Evolutionary conservation across 768 basidiomycete genomes (phyloP).

Genomic region (Albatrellus ellisii): DNA sequence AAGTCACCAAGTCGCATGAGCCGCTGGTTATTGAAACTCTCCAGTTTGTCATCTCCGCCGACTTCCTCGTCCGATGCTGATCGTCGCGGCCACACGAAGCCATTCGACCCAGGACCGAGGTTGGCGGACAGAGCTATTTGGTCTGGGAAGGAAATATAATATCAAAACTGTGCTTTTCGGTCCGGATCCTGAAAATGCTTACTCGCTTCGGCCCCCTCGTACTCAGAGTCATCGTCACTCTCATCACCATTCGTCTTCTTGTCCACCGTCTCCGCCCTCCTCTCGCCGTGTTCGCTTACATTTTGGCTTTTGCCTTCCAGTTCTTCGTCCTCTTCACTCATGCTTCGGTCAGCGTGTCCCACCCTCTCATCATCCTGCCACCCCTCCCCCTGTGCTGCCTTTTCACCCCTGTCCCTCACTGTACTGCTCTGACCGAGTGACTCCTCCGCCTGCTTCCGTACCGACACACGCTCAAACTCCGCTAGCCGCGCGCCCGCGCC

Average conservation of each 20-base stretch:
- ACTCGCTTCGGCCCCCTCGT: conserved; percentile 60
- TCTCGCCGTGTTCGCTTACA: conserved; percentile 15
- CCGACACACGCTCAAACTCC: conserved; percentile 67
- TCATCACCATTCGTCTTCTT: conserved; percentile 7
- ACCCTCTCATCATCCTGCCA: conserved; percentile 17
- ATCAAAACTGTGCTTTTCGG: too few species aligned
- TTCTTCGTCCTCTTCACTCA: conserved; percentile 14
- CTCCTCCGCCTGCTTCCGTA: conserved; percentile 27
- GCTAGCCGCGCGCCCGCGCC: conserved; percentile 57
- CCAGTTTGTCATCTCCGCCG: conserved; percentile 49
- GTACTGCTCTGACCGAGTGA: too few species aligned
- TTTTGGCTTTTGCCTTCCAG: conserved; percentile 59
- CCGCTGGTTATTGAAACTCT: conserved; percentile 47
- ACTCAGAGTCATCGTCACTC: conserved; percentile 30
- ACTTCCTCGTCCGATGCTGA: conserved; percentile 44
- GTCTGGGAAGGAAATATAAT: conserved; percentile 21
- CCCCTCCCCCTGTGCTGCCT: too few species aligned
- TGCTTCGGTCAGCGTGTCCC: too few species aligned
- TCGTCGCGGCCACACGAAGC: conserved; percentile 70
- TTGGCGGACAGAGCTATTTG: conserved; percentile 32
- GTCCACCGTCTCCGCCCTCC: not conserved
- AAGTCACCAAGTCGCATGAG: conserved; percentile 62
- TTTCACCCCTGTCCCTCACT: too few species aligned
- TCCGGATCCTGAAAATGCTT: too few species aligned
- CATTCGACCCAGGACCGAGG: conserved; percentile 64